Evolutionary conservation across 352 stramenopile genomes (phyloP), one percentile per base, ranked within the genome.

Genomic region (Phytophthora tentaculata): DNA sequence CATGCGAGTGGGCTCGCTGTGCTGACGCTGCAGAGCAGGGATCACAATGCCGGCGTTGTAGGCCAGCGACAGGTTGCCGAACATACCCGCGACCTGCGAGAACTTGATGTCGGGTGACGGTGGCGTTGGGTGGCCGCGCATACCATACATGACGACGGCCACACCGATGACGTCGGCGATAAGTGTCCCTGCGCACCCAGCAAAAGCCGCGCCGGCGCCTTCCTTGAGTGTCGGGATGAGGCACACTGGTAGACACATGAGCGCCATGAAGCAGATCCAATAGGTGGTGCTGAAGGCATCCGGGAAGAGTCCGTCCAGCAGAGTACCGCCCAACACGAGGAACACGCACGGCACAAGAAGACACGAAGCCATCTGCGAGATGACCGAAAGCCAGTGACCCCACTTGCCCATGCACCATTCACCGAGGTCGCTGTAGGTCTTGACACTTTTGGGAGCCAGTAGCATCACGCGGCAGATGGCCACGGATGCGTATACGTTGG

Each of bases 211-310:
- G 8, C 61, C 66, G 14, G 74, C 74, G 5, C 67, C 72, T 57
- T 77, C 61, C 44, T 71, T 71, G 28, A 71, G 64, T 51, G 64
- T 71, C 50, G 64, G 56, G 56, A 66, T 71, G 48, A 81, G 57
- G 50, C 73, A 81, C 44, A 81, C 62, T 28, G 73, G 73, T 26
- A 79, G 44, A 16, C 72, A 64, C 66, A 69, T 69, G 57, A 77
- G 50, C 32, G 61, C 62, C 73, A 81, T 81, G 55, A 80, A 64
- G 49, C 77, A 74, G 63, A 81, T 79, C 73, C 73, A 81, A 44
- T 70, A 71, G 14, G 56, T 58, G 28, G 47, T 26, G 32, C 50
- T 65, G 58, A 74, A 77, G 52, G 67, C 63, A 48, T 67, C 60
- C 29, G 55, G 56, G 56, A 71, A 65, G 35, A 71, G 63, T 23